These are phyloP conservation scores for Rhodamnia argentea DNA, from an alignment of 345 rosid genomes.

Conservation along the genomic window DNA sequence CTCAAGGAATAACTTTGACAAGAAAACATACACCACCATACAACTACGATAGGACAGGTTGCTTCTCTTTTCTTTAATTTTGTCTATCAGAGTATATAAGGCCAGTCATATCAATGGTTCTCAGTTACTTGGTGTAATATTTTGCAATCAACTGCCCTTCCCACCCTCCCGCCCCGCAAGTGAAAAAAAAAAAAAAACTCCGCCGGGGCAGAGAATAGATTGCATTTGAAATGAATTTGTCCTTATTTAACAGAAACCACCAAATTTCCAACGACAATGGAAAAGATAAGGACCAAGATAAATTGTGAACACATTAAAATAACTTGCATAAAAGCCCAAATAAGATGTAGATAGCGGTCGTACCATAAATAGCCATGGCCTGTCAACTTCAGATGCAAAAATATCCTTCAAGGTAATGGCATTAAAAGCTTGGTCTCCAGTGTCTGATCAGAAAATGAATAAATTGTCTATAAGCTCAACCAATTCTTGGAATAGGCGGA, in stretches of 20 bases:
- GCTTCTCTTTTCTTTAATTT: not conserved
- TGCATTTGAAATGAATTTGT: not conserved
- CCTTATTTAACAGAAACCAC: not conserved
- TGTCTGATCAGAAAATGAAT: constrained; percentile 18
- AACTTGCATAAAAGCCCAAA: not conserved
- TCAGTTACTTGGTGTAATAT: not conserved
- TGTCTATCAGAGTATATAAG: not conserved
- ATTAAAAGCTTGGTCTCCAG: constrained; percentile 32
- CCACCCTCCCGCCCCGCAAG: not conserved
- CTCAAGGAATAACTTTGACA: not conserved
- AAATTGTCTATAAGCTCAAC: not conserved
- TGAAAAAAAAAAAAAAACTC: not conserved
- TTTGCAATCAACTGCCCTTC: not conserved
- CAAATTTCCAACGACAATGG: not conserved
- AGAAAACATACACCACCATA: not conserved
- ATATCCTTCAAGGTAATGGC: constrained; percentile 44
- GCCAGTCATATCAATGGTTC: not conserved
- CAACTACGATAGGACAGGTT: not conserved
- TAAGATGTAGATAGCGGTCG: not conserved
- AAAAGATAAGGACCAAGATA: not conserved
- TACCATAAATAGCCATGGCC: constrained; percentile 80
- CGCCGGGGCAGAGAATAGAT: not conserved
- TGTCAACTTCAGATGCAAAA: constrained; percentile 34
- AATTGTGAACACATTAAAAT: not conserved
- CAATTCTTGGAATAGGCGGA: not conserved